Conservation (phyloP, 768 basidiomycete species). For the Atractiella rhizophila region DNA sequence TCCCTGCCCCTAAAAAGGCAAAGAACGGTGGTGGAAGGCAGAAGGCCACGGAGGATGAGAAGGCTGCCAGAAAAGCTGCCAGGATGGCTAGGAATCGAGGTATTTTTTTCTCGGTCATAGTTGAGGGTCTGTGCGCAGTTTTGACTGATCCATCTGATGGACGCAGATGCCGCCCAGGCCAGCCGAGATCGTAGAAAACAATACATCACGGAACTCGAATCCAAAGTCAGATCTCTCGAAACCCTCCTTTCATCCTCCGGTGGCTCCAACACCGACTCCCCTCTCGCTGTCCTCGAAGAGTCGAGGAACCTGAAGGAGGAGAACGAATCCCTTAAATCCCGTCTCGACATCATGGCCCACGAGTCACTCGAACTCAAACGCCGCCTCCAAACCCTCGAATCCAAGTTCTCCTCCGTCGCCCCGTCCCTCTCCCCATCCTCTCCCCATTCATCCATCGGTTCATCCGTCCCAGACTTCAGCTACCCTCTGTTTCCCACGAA, state of each 20-base stretch:
- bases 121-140: not conserved
- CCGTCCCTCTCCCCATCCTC: not conserved
- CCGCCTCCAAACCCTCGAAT: constrained; percentile 8
- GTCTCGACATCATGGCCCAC: constrained; percentile 7
- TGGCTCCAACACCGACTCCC: not conserved
- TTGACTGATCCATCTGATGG: too few relatives aligned
- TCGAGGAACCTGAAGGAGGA: constrained; percentile 4
- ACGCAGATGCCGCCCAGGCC: constrained; percentile 10
- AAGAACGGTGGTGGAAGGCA: too few relatives aligned
- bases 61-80: too few relatives aligned
- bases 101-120: too few relatives aligned
- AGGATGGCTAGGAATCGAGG: too few relatives aligned
- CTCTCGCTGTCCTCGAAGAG: too few relatives aligned
- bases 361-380: constrained; percentile 8
- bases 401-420: constrained; percentile 5
- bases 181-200: constrained; percentile 11
- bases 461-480: not conserved
- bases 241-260: constrained; percentile 3
- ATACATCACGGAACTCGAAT: constrained; percentile 6
- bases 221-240: constrained; percentile 9
- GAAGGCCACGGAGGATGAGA: too few relatives aligned
- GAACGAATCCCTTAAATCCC: constrained; percentile 9
- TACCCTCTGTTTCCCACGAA: not conserved
- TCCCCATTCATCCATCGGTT: not conserved
- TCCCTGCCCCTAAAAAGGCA: too few relatives aligned